Base-by-base conservation (phyloP, 805 yeast species). In the Candida yuanshanica region DNA sequence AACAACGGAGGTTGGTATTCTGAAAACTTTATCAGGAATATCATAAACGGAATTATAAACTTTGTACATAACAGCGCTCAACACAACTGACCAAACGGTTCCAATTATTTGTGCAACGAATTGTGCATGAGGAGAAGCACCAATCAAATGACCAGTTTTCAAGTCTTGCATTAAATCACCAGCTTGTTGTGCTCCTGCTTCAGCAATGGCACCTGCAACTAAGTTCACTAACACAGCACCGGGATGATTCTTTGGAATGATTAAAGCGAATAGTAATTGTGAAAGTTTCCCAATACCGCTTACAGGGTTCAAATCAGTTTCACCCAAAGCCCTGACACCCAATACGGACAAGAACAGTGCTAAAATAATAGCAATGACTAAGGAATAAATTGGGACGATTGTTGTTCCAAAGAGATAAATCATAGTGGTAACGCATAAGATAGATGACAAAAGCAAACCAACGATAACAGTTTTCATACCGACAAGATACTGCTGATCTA, bases 101-200 rank as follows among this genome's bases (percentile, higher is more conserved):
- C 99, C 99, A 32, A 89, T 74, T 12, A 89, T 50, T 63, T 93
- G 98, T 0, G 97, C 98, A 17, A 79, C 58, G 52, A 93, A 90
- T 62, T 93, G 99, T 4, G 95, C 95, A 46, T 73, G 75, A 14
- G 96, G 96, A 0, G 95, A 84, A 0, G 98, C 97, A 13, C 95
- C 95, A 2, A 91, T 56, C 39, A 91, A 62, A 62, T 86, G 91
- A 0, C 98, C 98, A 0, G 99, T 90, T 60, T 93, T 93, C 51
- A 91, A 69, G 64, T 93, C 98, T 66, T 91, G 99, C 95, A 93
- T 86, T 56, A 91, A 69, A 63, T 91, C 99, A 23, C 99, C 98
- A 2, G 98, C 97, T 64, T 91, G 99, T 65, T 93, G 98, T 3
- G 99, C 96, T 8, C 98, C 98, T 0, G 98, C 97, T 65, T 91